These are phyloP conservation scores for Penicillium hesseltinei DNA, from an alignment of 2,329 filamentous ascomycete species.

Conservation along the genomic window DNA sequence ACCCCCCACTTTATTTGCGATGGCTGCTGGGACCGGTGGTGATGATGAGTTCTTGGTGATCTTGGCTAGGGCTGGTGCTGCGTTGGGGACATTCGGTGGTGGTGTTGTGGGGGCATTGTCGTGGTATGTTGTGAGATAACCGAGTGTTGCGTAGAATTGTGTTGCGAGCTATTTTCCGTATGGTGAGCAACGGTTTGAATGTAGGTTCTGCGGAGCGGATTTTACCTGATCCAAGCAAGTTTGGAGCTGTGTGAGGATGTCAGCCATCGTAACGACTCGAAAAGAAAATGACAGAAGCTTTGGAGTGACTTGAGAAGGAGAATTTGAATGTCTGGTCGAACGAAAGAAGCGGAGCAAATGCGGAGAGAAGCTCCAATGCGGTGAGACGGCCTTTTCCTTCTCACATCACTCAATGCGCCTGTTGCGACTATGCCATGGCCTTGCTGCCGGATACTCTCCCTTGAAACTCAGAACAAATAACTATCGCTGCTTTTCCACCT, in stretches of 20 bases:
- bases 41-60: slow-evolving; percentile 43
- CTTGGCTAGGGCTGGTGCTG: slow-evolving; percentile 40
- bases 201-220: neutral
- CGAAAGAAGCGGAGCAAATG: slow-evolving; percentile 18
- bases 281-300: neutral
- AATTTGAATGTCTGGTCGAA: neutral
- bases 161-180: slow-evolving; percentile 43
- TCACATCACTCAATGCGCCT: slow-evolving; percentile 22
- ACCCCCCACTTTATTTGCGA: slow-evolving; percentile 17
- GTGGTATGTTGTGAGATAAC: slow-evolving; percentile 49
- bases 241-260: slow-evolving; percentile 52
- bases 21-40: slow-evolving; percentile 34
- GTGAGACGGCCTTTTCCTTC: slow-evolving; percentile 13
- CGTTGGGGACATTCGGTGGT: slow-evolving; percentile 31
- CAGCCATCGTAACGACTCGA: slow-evolving; percentile 37
- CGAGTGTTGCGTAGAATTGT: slow-evolving; percentile 52
- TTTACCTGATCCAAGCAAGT: slow-evolving; percentile 50
- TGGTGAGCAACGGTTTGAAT: neutral
- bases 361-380: slow-evolving; percentile 27
- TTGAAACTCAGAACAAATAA: neutral
- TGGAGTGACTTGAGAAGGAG: neutral
- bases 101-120: slow-evolving; percentile 42
- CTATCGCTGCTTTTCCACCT: slow-evolving; percentile 16
- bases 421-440: slow-evolving; percentile 15
- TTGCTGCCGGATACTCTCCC: slow-evolving; percentile 7